A percentile compares a stretch with the other conserved stretches of the same genome.
phyloP scores from a whole-genome alignment of 352 stramenopile genomes.

The Phytopythium mirpurense region DNA sequence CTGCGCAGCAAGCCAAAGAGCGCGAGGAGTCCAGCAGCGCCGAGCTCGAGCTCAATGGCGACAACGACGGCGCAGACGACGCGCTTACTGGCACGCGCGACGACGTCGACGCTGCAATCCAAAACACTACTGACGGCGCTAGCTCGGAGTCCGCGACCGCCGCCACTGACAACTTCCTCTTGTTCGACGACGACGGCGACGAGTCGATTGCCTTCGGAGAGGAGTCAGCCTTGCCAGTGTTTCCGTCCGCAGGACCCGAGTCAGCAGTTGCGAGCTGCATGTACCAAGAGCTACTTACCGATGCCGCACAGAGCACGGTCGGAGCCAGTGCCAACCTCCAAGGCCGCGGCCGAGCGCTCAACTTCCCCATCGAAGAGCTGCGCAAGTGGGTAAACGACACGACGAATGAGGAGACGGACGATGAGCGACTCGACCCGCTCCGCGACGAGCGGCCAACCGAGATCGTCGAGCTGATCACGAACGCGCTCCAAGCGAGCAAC shows the following conservation, averaged over 20 bases:
- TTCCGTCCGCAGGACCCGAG: background rate
- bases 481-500: background rate
- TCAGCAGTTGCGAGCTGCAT: background rate
- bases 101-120: background rate
- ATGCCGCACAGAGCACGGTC: background rate
- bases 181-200: background rate
- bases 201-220: background rate
- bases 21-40: background rate
- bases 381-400: background rate
- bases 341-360: background rate
- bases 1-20: background rate
- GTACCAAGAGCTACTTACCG: background rate
- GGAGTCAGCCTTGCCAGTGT: background rate
- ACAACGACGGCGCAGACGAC: background rate
- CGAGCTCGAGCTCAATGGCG: background rate
- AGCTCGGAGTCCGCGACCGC: background rate
- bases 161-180: background rate
- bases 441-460: constrained; percentile 2
- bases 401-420: background rate
- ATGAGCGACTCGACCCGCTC: background rate
- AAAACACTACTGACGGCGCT: background rate
- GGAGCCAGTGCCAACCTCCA: background rate
- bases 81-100: background rate
- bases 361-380: background rate
- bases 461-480: constrained; percentile 4